These are phyloP conservation scores for Fusarium heterosporum DNA, from an alignment of 2,329 filamentous ascomycete genomes.

Conservation along the genomic window DNA sequence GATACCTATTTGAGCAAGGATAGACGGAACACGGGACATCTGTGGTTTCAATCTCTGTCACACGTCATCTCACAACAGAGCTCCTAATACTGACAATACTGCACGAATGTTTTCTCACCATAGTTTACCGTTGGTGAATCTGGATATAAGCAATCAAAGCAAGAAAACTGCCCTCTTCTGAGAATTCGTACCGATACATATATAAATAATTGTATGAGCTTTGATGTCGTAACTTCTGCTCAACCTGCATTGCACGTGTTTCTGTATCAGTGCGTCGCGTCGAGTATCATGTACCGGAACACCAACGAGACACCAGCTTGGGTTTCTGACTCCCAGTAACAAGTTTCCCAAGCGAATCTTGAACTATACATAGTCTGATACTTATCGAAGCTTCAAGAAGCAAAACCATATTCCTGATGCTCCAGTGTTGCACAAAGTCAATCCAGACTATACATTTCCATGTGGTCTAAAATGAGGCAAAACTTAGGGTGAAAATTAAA, in stretches of 20 bases:
- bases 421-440: too few relatives aligned
- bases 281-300: background rate
- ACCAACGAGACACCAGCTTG: background rate
- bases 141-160: too few relatives aligned
- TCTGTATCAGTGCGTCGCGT: background rate
- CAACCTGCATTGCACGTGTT: background rate
- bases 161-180: too few relatives aligned
- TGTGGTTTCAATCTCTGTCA: slow-evolving; percentile 8
- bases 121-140: too few relatives aligned
- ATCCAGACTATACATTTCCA: too few relatives aligned
- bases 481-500: too few relatives aligned
- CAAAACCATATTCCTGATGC: background rate
- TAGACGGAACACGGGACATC: slow-evolving; percentile 20
- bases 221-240: background rate
- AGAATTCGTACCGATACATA: background rate
- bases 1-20: slow-evolving; percentile 12
- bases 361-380: background rate
- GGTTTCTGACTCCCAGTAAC: background rate
- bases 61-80: slow-evolving; percentile 10
- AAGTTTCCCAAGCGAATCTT: background rate
- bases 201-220: background rate
- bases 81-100: slow-evolving; percentile 3
- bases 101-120: background rate
- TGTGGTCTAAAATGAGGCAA: too few relatives aligned
- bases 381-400: background rate